phyloP scores from a whole-genome alignment of 2,329 filamentous ascomycete genomes.

The Trichoderma polysporum region DNA sequence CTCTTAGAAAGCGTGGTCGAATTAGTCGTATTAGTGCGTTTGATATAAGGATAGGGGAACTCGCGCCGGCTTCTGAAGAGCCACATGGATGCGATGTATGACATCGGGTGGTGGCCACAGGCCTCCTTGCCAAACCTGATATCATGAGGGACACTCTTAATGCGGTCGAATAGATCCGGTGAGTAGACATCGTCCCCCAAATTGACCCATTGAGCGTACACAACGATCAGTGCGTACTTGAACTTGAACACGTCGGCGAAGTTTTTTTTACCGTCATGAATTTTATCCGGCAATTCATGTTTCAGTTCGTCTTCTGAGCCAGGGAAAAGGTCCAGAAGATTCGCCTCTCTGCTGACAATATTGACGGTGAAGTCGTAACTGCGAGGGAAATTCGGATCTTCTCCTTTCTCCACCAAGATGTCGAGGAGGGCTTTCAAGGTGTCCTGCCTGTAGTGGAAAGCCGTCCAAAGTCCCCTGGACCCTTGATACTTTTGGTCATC shows the following conservation, averaged over 20 bases:
- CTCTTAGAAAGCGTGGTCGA: background rate
- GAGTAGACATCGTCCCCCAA: background rate
- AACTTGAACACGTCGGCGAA: constrained; percentile 2
- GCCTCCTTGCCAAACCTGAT: background rate
- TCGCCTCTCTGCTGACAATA: background rate
- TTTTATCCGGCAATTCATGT: background rate
- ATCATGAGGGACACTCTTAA: background rate
- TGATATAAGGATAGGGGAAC: background rate
- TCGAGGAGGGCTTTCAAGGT: constrained; percentile 1
- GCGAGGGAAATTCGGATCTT: constrained; percentile 5
- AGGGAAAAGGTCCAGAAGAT: background rate
- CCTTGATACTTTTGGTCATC: background rate
- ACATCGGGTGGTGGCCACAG: background rate
- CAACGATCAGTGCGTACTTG: background rate
- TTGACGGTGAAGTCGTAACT: constrained; percentile 10
- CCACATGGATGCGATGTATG: constrained; percentile 3
- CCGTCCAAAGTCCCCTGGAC: background rate
- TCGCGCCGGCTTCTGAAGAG: constrained; percentile 6
- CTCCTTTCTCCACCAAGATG: constrained; percentile 2
- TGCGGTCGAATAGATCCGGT: background rate
- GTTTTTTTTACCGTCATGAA: constrained; percentile 3
- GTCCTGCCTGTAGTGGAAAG: background rate
- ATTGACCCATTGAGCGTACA: constrained; percentile 2
- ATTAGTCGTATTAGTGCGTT: constrained; percentile 4
- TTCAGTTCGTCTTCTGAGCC: constrained; percentile 3